Evolutionary conservation across 192 early-diverging fungal genomes (phyloP), one percentile per base, ranked within the genome.

Genomic region (Phycomyces blakesleeanus): DNA sequence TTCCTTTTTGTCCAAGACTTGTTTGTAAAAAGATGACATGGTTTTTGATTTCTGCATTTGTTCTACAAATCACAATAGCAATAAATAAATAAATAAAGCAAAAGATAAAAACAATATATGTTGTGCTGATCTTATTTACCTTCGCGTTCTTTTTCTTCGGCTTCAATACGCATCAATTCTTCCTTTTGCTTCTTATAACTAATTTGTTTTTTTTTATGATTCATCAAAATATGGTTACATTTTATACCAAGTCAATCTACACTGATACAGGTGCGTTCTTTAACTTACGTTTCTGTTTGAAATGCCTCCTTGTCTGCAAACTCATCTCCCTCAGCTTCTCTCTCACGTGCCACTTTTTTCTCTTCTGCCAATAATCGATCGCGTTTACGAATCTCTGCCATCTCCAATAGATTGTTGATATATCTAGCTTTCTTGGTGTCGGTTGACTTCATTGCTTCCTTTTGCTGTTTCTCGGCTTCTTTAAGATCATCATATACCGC

Each of bases 281-380:
- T n/a, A 34, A 67, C 74, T 57, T 88, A 93, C 16, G 87, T 82
- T 15, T 79, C 79, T n/a, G 91, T 93, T 44, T 91, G 83, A 66
- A 93, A 93, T 60, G 78, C 79, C 61, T 93, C 91, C 76, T 87
- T 89, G 74, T 89, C 86, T 20, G 78, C 85, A 75, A 87, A 89
- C 68, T 83, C 70, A 8, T 87, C 89, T 7, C 85, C 85, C 68
- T 93, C 89, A 24, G 68, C 74, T 47, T 87, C 87, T 24, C 88
- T 78, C 61, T 93, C 91, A 12, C 82, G 73, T 51, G 88, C 83
- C 4, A 90, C 72, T 59, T 84, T 89, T 51, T 81, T 78, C 40
- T 89, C 84, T 51, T 89, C 80, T 49, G 82, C 85, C 14, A 81
- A 76, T 58, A 89, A 75, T 25, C 84, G 82, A 53, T 92, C 87